phyloP scores from a whole-genome alignment of 2,329 filamentous ascomycete species.

The Cladosporium sp. region DNA sequence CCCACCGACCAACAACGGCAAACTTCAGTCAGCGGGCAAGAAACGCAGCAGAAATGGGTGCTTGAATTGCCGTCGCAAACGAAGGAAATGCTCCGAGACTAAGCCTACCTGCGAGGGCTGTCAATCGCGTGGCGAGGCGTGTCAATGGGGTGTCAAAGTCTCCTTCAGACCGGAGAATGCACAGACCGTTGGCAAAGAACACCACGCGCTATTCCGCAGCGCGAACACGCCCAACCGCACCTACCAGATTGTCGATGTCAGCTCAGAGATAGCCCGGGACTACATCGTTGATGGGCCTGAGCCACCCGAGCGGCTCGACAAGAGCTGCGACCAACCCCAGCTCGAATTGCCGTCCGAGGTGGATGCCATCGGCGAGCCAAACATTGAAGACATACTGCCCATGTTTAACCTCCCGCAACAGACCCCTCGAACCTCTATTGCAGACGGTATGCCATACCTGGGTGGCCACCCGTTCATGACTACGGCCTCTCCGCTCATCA shows the following conservation, averaged over 20 bases:
- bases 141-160: constrained; percentile 35
- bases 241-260: constrained; percentile 35
- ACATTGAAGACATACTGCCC: constrained; percentile 13
- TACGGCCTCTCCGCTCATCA: constrained; percentile 23
- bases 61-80: constrained; percentile 37
- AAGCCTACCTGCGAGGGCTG: constrained; percentile 37
- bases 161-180: constrained; percentile 34
- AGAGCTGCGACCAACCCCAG: neutral
- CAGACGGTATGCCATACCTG: neutral
- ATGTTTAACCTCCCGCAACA: constrained; percentile 16
- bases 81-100: constrained; percentile 35
- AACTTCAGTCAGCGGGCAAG: constrained; percentile 29
- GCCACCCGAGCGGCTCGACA: constrained; percentile 15
- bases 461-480: constrained; percentile 14
- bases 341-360: neutral
- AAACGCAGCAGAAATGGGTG: constrained; percentile 38
- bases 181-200: constrained; percentile 30
- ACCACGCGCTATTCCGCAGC: constrained; percentile 29
- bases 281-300: constrained; percentile 24
- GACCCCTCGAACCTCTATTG: constrained; percentile 14
- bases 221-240: constrained; percentile 25
- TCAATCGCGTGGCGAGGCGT: constrained; percentile 31
- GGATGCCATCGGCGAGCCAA: neutral
- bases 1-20: constrained; percentile 20
- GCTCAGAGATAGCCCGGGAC: constrained; percentile 33